Base-by-base conservation (phyloP, 768 basidiomycete genomes). In the Auricularia sp. region DNA sequence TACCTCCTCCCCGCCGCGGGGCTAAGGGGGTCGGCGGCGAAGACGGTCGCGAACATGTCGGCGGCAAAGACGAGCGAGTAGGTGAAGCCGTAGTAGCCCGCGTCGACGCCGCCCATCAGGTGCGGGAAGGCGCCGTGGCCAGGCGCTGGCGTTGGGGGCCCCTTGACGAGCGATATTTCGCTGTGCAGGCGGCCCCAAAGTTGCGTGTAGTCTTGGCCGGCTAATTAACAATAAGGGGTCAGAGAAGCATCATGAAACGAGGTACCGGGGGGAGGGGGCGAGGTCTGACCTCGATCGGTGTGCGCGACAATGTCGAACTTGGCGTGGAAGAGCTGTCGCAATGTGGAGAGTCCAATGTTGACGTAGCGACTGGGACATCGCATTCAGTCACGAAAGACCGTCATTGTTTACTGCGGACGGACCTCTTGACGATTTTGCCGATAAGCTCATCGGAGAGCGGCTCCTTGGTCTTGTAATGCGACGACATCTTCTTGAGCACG, bases 301-400 rank as follows among this genome's bases (percentile, higher is more conserved):
- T 90, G 89, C 6, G 90, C 84, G 70, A 85, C 83, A 69, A 89
- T 80, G 72, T 91, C 90, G 68, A 85, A 90, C 68, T 84, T 84
- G 66, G 86, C 90, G 69, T 90, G 91, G 81, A 91, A 93, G 6
- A 93, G 76, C 71, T 94, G 92, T 34, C 89, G 84, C 10, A 91
- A 80, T 74, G 88, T 90, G 74, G 85, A 90, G 36, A 94, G 74
- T 6, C 92, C 93, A 44, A 90, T 83, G 64, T 93, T 91, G 66
- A 90, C 87, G 66, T 91, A 91, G 47, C 78, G 78, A 65, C 78
- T 78, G 33, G 18, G 21, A 14, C 12, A n/a, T 29, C 16, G 23
- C 21, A 35, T 59, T 59, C 23, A 59, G 43, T 33, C 23, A 47
- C 10, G 3, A 67, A 35, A 7, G 12, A 12, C 12, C 14, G 8